phyloP scores from a whole-genome alignment of 2,329 filamentous ascomycete species.

The Aspergillus aculeatus region DNA sequence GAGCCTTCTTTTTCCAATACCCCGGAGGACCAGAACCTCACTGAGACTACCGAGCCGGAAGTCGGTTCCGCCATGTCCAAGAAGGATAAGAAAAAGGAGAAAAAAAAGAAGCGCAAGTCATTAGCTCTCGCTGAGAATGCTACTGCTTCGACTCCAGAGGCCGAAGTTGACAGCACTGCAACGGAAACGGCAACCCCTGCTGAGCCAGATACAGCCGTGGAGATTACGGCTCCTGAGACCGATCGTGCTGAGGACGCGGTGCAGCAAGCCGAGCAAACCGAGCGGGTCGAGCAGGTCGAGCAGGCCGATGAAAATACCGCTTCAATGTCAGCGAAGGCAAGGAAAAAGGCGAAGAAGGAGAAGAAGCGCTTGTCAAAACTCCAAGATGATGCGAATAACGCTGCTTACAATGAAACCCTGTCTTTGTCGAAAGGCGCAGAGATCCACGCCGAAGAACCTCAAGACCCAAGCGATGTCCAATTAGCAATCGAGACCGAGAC shows the following conservation, averaged over 20 bases:
- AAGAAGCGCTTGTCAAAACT: constrained; percentile 38
- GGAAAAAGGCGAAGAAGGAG: constrained; percentile 52
- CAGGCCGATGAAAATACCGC: constrained; percentile 23
- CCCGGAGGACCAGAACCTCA: constrained; percentile 3
- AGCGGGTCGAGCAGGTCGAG: constrained; percentile 11
- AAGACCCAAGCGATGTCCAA: constrained; percentile 19
- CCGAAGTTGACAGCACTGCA: neutral
- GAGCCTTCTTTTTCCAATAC: constrained; percentile 1
- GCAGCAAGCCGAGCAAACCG: constrained; percentile 15
- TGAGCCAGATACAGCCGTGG: neutral
- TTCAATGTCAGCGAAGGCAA: constrained; percentile 37
- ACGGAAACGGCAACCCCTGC: neutral
- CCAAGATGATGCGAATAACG: constrained; percentile 25
- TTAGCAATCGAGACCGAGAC: constrained; percentile 17
- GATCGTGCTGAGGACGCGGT: neutral
- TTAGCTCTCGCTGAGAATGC: constrained; percentile 23
- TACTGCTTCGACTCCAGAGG: constrained; percentile 13
- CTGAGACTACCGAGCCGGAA: constrained; percentile 12
- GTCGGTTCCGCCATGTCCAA: constrained; percentile 20
- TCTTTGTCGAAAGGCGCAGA: neutral
- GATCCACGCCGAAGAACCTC: constrained; percentile 9
- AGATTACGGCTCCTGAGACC: neutral
- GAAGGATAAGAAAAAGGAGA: constrained; percentile 41
- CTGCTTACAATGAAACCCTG: constrained; percentile 13
- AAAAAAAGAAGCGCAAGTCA: constrained; percentile 32